Evolutionary conservation across 1,284 basidiomycete species (phyloP), one percentile per base, ranked within the genome.

Genomic region (Microbotryum scabiosae): DNA sequence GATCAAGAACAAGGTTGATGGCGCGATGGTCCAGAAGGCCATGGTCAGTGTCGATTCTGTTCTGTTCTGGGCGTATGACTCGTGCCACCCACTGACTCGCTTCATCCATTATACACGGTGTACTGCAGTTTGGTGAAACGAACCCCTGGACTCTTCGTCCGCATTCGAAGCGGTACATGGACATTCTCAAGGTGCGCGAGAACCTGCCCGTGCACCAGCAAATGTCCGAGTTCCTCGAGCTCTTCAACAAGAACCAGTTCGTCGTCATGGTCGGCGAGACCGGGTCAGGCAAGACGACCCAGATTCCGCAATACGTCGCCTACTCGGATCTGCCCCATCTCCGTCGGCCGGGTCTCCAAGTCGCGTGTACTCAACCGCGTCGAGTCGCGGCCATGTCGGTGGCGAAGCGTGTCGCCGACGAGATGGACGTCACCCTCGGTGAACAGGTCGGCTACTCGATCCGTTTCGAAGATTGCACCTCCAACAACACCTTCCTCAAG

Each of bases 341-440:
- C n/a, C 58, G 63, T 12, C 44, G 63, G n/a, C 67, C 65, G 4
- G 87, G 88, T 50, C 92, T 91, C 74, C 79, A 97, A 73, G 88
- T 99, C 30, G 94, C 92, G 7, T 97, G 94, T 73, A 99, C 96
- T 0, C 94, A 99, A 75, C 96, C 94, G 4, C 82, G 96, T 72
- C 83, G 94, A 79, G 93, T 98, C 1, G 93, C 96, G 2, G 93
- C 94, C 43, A 97, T 94, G 90, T 90, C 88, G 25, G 96, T 97
- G 1, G 94, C 94, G 23, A 96, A 94, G 76, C 91, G 96, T 79
- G 96, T 99, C 1, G 92, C 96, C 4, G 91, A 96, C 72, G 94
- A 98, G 77, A 92, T 97, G 89, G 93, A 97, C 75, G 90, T 97
- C 16, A 82, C 85, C 76, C 85, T 97, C 12, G 91, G 90, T 57